These are phyloP conservation scores for Podospora fimiseda DNA, from an alignment of 495 filamentous ascomycete genomes.

Conservation along the genomic window DNA sequence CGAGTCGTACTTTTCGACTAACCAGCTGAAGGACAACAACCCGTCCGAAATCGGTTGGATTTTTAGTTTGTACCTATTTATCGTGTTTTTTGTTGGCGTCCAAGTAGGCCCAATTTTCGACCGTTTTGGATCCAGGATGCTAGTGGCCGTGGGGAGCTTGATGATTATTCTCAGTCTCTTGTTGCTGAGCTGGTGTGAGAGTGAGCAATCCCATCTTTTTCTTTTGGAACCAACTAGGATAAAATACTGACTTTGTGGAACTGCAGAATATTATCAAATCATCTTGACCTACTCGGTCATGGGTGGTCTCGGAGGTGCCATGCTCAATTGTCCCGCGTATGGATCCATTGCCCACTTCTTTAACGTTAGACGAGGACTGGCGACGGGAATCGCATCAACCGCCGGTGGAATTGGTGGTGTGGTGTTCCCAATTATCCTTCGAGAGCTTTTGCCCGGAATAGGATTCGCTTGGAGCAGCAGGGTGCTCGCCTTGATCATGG, in stretches of 20 bases:
- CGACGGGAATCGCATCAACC: slow-evolving; percentile 58
- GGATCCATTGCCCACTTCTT: slow-evolving; percentile 62
- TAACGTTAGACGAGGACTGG: slow-evolving; percentile 51
- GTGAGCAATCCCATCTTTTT: slow-evolving; percentile 16
- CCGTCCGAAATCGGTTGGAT: slow-evolving; percentile 60
- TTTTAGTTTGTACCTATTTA: slow-evolving; percentile 54
- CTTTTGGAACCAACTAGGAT: not conserved
- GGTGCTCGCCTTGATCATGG: slow-evolving; percentile 51
- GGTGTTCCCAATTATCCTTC: slow-evolving; percentile 52
- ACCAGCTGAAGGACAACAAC: slow-evolving; percentile 51
- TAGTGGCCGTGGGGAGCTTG: slow-evolving; percentile 47
- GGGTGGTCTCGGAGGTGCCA: slow-evolving; percentile 49
- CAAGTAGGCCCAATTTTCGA: slow-evolving; percentile 67
- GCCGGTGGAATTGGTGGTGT: slow-evolving; percentile 57
- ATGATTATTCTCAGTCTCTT: slow-evolving; percentile 50
- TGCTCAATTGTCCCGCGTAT: slow-evolving; percentile 55
- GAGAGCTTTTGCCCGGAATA: slow-evolving; percentile 39
- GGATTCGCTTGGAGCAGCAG: slow-evolving; percentile 56
- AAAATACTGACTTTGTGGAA: not conserved
- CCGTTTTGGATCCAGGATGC: slow-evolving; percentile 48
- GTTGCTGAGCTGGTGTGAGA: slow-evolving; percentile 43
- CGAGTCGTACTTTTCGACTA: slow-evolving; percentile 54
- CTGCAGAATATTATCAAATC: slow-evolving; percentile 57
- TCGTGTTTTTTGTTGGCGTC: slow-evolving; percentile 58
- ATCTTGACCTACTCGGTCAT: slow-evolving; percentile 54